Evolutionary conservation across 2,329 filamentous ascomycete genomes (phyloP).

Genomic region (Calonectria hawksworthii): DNA sequence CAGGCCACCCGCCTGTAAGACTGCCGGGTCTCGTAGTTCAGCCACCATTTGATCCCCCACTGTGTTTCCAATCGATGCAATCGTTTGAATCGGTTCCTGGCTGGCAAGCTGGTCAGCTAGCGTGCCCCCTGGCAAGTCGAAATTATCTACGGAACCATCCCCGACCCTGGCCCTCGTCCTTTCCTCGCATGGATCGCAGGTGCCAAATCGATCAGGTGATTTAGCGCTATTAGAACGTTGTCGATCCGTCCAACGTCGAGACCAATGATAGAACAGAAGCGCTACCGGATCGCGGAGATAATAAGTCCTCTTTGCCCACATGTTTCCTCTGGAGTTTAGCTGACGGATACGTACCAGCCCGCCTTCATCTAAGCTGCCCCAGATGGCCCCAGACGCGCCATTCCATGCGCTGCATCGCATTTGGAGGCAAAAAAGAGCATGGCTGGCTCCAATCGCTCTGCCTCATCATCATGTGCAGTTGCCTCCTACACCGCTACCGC

Average conservation of each 20-base stretch:
- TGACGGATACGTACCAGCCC: constrained; percentile 2
- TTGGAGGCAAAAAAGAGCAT: constrained; percentile 21
- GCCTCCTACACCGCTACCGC: constrained; percentile 27
- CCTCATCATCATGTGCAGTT: constrained; percentile 21
- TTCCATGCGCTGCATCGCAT: constrained; percentile 18
- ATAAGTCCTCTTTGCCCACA: constrained; percentile 20
- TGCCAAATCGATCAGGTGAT: constrained; percentile 46
- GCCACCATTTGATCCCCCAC: constrained; percentile 25
- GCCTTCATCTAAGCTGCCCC: constrained; percentile 8
- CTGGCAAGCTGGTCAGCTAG: constrained; percentile 34
- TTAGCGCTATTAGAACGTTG: constrained; percentile 36
- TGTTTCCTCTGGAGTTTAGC: constrained; percentile 9
- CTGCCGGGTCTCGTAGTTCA: constrained; percentile 21
- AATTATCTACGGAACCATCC: constrained; percentile 44
- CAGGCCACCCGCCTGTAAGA: constrained; percentile 4
- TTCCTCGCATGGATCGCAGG: constrained; percentile 37
- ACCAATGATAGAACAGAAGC: constrained; percentile 22
- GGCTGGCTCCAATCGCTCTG: constrained; percentile 20
- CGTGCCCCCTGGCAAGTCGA: constrained; percentile 41
- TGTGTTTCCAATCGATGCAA: constrained; percentile 30
- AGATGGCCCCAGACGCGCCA: not conserved
- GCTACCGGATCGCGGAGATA: constrained; percentile 1
- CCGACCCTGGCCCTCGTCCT: constrained; percentile 46
- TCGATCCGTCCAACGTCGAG: constrained; percentile 26
- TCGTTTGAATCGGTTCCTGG: constrained; percentile 35